Conservation (phyloP, 2,329 filamentous ascomycete genomes). For the Alternaria brassicicola region DNA sequence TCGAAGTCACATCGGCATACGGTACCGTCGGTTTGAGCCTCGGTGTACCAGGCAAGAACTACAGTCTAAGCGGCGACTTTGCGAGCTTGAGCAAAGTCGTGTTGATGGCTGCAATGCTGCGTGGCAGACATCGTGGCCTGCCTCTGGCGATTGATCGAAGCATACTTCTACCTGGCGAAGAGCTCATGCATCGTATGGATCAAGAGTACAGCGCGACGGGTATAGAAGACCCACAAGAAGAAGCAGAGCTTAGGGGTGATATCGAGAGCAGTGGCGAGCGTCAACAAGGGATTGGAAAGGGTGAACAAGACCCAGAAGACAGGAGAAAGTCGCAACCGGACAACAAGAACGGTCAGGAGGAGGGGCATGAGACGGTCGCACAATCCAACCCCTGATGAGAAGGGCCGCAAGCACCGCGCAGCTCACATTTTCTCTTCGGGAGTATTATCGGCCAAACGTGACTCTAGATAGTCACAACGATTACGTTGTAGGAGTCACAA, state of each 20-base stretch:
- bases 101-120: constrained; percentile 62
- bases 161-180: constrained; percentile 41
- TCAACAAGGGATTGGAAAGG: constrained; percentile 6
- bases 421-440: neutral
- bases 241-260: constrained; percentile 21
- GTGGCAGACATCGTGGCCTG: constrained; percentile 37
- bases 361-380: neutral
- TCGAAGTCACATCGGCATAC: constrained; percentile 64
- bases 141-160: constrained; percentile 42
- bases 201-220: constrained; percentile 33
- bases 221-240: constrained; percentile 14
- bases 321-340: constrained; percentile 4
- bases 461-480: neutral
- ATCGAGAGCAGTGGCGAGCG: constrained; percentile 23
- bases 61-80: constrained; percentile 63
- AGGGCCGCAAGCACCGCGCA: neutral
- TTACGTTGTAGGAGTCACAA: neutral
- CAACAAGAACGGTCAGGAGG: neutral
- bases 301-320: constrained; percentile 23
- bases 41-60: constrained; percentile 60
- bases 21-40: constrained; percentile 67
- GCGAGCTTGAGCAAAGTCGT: constrained; percentile 64
- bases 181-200: constrained; percentile 45
- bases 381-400: constrained; percentile 7
- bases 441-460: constrained; percentile 6